Evolutionary conservation across 78 protist genomes (phyloP).

Genomic region (Parvularia atlantis): DNA sequence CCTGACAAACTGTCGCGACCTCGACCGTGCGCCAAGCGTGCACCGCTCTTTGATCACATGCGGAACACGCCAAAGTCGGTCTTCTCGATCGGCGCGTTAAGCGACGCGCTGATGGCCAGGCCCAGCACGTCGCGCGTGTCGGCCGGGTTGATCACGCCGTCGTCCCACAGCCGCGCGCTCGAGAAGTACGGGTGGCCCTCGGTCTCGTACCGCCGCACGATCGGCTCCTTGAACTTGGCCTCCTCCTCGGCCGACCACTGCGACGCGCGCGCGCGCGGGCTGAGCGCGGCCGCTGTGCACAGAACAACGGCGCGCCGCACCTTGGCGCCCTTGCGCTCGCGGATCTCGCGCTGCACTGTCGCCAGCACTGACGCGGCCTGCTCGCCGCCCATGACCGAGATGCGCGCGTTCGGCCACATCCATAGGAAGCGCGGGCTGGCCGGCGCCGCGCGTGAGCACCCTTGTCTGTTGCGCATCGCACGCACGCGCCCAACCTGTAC

Average conservation of each 20-base stretch:
- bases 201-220: conserved; percentile 59
- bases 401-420: conserved; percentile 94
- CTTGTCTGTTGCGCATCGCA: no score
- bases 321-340: not conserved
- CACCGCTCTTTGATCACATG: conserved; percentile 53
- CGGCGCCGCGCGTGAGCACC: not conserved
- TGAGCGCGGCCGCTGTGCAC: no score
- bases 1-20: not conserved
- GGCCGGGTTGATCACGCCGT: conserved; percentile 87
- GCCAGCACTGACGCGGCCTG: conserved; percentile 78
- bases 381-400: conserved; percentile 96
- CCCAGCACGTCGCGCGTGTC: conserved; percentile 69
- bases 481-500: not conserved
- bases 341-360: not conserved
- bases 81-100: conserved; percentile 49
- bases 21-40: not conserved
- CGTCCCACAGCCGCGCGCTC: conserved; percentile 93
- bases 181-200: conserved; percentile 79
- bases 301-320: not conserved
- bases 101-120: conserved; percentile 54
- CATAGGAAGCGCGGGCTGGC: conserved; percentile 79
- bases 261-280: conserved; percentile 5
- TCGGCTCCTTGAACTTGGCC: conserved; percentile 38
- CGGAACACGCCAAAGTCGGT: conserved; percentile 72
- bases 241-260: conserved; percentile 54